phyloP scores from a whole-genome alignment of 306 rosid genomes.

The Abrus pulchellus region DNA sequence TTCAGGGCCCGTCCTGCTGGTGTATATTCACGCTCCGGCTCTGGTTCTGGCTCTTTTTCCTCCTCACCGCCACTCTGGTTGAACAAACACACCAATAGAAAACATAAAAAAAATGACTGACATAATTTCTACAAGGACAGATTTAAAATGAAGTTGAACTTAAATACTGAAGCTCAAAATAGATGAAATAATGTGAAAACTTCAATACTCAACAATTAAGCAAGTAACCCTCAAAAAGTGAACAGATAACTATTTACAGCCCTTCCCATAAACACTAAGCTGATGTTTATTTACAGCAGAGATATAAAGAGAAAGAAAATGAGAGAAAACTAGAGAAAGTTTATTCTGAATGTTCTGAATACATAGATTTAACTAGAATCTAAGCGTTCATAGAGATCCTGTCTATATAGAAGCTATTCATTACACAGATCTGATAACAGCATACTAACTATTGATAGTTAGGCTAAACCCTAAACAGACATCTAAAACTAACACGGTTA shows the following conservation, averaged over 20 bases:
- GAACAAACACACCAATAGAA: constrained; percentile 50
- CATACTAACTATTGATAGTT: too few relatives aligned
- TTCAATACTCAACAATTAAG: constrained; percentile 33
- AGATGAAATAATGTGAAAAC: constrained; percentile 16
- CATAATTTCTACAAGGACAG: constrained; percentile 12
- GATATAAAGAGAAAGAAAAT: too few relatives aligned
- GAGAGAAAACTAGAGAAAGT: too few relatives aligned
- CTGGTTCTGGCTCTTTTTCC: constrained; percentile 85
- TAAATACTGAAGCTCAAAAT: constrained; percentile 28
- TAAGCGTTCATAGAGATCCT: too few relatives aligned
- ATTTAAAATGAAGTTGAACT: constrained; percentile 27
- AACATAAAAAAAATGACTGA: background rate
- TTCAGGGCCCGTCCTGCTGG: constrained; percentile 97
- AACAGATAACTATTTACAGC: constrained; percentile 19
- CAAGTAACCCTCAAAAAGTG: constrained; percentile 3
- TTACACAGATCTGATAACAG: too few relatives aligned
- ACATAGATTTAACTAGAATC: too few relatives aligned
- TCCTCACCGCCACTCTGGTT: constrained; percentile 88
- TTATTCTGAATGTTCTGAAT: too few relatives aligned
- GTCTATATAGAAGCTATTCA: too few relatives aligned
- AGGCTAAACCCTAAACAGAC: background rate
- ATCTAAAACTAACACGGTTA: background rate
- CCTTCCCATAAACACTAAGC: constrained; percentile 16
- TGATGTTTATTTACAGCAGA: too few relatives aligned
- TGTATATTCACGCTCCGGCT: constrained; percentile 93